Percentiles rank a stretch among this genome's conserved stretches.
These are phyloP conservation scores for Ustulina deusta DNA, from an alignment of 2,329 filamentous ascomycete genomes.

Conservation along the genomic window DNA sequence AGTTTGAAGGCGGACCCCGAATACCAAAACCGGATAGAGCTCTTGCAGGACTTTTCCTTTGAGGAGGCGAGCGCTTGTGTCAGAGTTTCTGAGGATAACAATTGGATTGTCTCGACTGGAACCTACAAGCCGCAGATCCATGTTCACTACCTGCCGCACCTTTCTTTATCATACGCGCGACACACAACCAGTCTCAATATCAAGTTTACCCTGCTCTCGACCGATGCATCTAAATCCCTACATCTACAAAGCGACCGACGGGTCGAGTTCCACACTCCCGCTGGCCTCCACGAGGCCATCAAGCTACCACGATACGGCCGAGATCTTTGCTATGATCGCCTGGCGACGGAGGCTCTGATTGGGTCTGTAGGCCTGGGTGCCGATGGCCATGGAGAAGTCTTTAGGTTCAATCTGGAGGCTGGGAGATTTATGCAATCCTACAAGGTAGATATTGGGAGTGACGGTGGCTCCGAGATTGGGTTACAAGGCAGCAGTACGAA, in stretches of 20 bases:
- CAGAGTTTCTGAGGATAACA: constrained; percentile 87
- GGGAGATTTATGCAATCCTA: constrained; percentile 96
- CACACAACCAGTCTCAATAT: constrained; percentile 94
- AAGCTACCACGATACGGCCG: constrained; percentile 92
- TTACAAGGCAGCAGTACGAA: constrained; percentile 79
- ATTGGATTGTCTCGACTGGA: constrained; percentile 97
- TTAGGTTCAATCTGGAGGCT: constrained; percentile 88
- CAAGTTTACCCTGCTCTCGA: constrained; percentile 87
- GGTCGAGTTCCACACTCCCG: constrained; percentile 81
- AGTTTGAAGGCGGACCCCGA: constrained; percentile 93
- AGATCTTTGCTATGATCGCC: constrained; percentile 73
- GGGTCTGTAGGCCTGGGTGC: constrained; percentile 88
- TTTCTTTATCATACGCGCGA: constrained; percentile 88
- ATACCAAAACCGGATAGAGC: constrained; percentile 91
- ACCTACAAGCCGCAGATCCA: constrained; percentile 85
- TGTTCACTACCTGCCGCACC: constrained; percentile 91
- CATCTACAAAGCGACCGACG: constrained; percentile 93
- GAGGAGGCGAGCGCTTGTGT: constrained; percentile 94
- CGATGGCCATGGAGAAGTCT: constrained; percentile 91
- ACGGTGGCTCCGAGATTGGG: constrained; percentile 78
- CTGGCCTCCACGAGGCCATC: constrained; percentile 86
- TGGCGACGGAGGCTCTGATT: constrained; percentile 85
- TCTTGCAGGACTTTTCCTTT: constrained; percentile 98
- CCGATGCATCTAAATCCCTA: constrained; percentile 92
- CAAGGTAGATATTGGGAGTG: constrained; percentile 88